Conservation (phyloP, 306 rosid species). For the Dryas alaskensis region DNA sequence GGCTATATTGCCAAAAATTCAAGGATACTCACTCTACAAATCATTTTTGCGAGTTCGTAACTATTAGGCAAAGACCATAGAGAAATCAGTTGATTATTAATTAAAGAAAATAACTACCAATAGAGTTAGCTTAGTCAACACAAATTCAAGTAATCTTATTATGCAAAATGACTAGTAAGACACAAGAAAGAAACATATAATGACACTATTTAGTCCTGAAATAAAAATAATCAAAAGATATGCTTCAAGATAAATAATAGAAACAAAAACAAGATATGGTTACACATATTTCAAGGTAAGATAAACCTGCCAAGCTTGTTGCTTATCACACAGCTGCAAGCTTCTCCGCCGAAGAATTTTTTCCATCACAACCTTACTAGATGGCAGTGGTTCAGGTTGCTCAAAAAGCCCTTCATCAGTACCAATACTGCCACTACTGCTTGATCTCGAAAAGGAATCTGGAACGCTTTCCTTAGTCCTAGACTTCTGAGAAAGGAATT, state of each 20-base stretch:
- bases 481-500: conserved; percentile 58
- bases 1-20: too few species aligned
- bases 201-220: background rate
- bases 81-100: too few species aligned
- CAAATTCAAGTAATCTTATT: too few species aligned
- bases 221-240: background rate
- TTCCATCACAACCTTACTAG: conserved; percentile 58
- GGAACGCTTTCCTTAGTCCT: conserved; percentile 47
- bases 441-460: conserved; percentile 60
- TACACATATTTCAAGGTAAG: background rate
- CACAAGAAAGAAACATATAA: too few species aligned
- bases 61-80: too few species aligned
- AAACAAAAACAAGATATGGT: background rate
- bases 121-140: too few species aligned
- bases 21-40: too few species aligned
- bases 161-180: too few species aligned
- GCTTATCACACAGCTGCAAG: conserved; percentile 60
- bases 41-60: too few species aligned
- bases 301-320: conserved; percentile 84
- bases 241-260: background rate
- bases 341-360: conserved; percentile 58
- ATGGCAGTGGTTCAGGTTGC: conserved; percentile 65
- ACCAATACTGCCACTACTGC: conserved; percentile 61
- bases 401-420: conserved; percentile 88
- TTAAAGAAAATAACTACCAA: too few species aligned